Percentiles rank a stretch among this genome's conserved stretches.
These are phyloP conservation scores for Canna indica DNA, from an alignment of 176 grass and related monocot species.

Conservation along the genomic window DNA sequence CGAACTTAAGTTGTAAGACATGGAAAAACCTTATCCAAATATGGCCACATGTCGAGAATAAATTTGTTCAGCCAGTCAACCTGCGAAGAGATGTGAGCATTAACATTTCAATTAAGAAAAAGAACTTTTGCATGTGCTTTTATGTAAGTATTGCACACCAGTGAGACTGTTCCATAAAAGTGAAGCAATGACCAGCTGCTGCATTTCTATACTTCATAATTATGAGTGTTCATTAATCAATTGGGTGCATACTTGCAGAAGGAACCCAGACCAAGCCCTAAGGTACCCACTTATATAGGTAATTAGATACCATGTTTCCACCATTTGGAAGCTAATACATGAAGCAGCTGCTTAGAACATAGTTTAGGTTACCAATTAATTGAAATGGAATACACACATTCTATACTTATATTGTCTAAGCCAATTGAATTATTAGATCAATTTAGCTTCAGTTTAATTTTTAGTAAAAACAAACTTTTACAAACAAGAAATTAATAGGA, in stretches of 20 bases:
- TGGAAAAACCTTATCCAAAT: slow-evolving; percentile 73
- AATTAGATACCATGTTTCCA: background rate
- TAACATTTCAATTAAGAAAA: background rate
- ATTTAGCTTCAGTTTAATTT: too few relatives aligned
- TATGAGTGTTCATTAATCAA: background rate
- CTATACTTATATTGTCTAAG: too few relatives aligned
- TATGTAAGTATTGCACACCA: background rate
- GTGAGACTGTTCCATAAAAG: background rate
- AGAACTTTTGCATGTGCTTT: background rate
- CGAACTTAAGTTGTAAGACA: background rate
- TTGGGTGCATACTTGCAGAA: background rate
- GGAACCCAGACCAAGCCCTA: background rate
- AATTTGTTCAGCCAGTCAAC: slow-evolving; percentile 92
- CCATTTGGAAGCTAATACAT: background rate
- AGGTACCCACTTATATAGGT: background rate
- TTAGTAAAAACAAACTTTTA: too few relatives aligned
- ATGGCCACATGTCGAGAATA: slow-evolving; percentile 74
- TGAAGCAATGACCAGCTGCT: background rate
- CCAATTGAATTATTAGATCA: too few relatives aligned
- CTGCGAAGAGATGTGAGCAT: slow-evolving; percentile 32
- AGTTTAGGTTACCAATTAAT: too few relatives aligned
- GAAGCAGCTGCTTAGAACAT: too few relatives aligned
- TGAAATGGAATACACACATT: too few relatives aligned
- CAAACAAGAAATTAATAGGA: too few relatives aligned
- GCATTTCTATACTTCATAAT: background rate